Base-by-base conservation (phyloP, 2,329 filamentous ascomycete species). In the Colletotrichum orchidophilum region DNA sequence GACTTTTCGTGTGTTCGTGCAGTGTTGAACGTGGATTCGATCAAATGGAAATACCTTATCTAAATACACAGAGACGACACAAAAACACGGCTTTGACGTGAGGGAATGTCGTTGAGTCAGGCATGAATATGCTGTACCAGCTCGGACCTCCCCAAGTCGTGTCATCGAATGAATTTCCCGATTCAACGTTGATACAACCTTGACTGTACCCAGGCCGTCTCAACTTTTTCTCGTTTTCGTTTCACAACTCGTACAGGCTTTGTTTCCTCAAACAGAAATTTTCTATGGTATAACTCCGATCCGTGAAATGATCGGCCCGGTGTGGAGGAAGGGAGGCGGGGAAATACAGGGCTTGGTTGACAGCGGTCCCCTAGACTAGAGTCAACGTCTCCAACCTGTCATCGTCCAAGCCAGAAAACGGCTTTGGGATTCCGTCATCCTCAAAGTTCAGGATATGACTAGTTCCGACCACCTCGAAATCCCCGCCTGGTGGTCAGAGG, bases 211-310 rank as follows among this genome's bases (percentile, higher is more conserved):
- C 21, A 35, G 12, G 31, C 64, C 68, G 64, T 68, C 68, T 67
- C 68, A 71, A 53, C 60, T 31, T 27, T 62, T 63, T 33, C 52
- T 68, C 52, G 52, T 71, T 63, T 71, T 59, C 58, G 68, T 54
- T 68, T 71, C 68, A 49, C 58, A 62, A 35, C 46, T 29, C 63
- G 53, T 52, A 71, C 67, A 66, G 66, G 39, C 33, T 49, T 68
- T 58, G 64, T 71, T 68, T 63, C 31, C 58, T 58, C 15, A 49
- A 58, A 15, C 9, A 59, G 52, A 26, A 18, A 29, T 61, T 39
- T 46, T 61, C 21, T 50, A 35, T 54, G 5, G 24, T 27, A 29
- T 54, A 57, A 42, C 26, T 46, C 9, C 49, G 49, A 42, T 31
- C 55, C n/a, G 13, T 58, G 35, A 60, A 57, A 46, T 29, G 58